Base-by-base conservation (phyloP, 345 rosid species). In the Rhizophora apiculata region DNA sequence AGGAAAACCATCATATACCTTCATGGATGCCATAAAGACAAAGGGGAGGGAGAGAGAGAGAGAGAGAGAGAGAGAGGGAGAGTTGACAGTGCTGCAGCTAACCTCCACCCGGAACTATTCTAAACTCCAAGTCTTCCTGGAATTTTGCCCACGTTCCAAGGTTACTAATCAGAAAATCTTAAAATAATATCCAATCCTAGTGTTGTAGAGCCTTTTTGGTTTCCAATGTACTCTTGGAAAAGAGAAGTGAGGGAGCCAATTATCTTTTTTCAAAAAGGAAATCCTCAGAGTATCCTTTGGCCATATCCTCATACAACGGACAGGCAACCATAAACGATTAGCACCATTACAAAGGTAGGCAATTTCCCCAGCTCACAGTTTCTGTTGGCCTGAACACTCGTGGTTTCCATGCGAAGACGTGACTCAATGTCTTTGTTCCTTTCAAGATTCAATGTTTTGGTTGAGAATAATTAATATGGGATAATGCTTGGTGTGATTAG, bases 41-140 rank as follows among this genome's bases (percentile, higher is more conserved):
- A 54, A 49, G 70, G 8, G 8, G 37, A 6, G 32, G 10, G 49
- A 55, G 24, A 26, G 43, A 32, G 54, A 55, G 27, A 54, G 21
- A 3, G 58, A 55, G 32, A 16, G 49, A 55, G 24, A 26, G 43
- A 32, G 54, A 55, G 27, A 54, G 21, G 5, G 58, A 55, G 24
- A 3, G 3, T 55, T 55, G 30, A 22, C 1, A 9, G 59, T 26
- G 27, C 24, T 55, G 15, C 16, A 55, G 13, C 59, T n/a, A n/a
- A 32, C 37, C 48, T 68, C 65, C 66, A 22, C 70, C 68, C 27
- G 39, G 55, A 52, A 60, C 27, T 11, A 31, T 46, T 62, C 26
- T n/a, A 67, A 68, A 73, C 61, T 73, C 70, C 22, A 18, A 22
- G 13, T 73, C 34, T 29, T 18, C 48, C 52, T 24, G 3, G 32